Evolutionary conservation across 164 flowering plant species (phyloP).

Genomic region (Warburgia ugandensis): DNA sequence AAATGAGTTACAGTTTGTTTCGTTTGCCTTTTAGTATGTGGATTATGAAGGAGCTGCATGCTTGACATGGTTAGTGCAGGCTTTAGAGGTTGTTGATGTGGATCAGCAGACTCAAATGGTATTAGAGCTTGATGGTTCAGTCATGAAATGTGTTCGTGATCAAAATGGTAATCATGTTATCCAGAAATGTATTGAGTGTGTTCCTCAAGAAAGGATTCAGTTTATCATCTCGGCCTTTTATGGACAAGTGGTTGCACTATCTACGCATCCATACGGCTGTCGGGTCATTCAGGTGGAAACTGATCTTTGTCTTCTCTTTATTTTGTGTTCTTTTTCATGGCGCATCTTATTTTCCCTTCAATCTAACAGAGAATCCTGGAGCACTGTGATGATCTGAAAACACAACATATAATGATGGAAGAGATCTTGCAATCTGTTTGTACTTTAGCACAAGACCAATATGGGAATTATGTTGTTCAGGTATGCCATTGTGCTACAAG

Average conservation of each 20-base stretch:
- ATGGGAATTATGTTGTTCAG: slow-evolving; percentile 97
- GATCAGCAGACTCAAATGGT: slow-evolving; percentile 67
- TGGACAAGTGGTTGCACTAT: slow-evolving; percentile 76
- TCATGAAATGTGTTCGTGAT: slow-evolving; percentile 92
- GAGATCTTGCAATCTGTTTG: slow-evolving; percentile 79
- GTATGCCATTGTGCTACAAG: slow-evolving; percentile 27
- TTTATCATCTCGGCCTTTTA: slow-evolving; percentile 72
- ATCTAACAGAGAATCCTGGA: slow-evolving; percentile 76
- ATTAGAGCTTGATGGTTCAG: slow-evolving; percentile 76
- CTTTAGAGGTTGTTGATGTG: slow-evolving; percentile 81
- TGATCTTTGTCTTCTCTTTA: neutral
- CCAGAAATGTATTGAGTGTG: slow-evolving; percentile 89
- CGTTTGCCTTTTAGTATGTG: neutral
- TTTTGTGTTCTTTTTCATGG: neutral
- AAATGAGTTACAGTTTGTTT: no score
- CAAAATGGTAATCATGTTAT: slow-evolving; percentile 98
- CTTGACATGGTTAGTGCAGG: slow-evolving; percentile 37
- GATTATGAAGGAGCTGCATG: neutral
- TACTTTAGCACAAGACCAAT: slow-evolving; percentile 80
- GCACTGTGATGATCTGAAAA: slow-evolving; percentile 58
- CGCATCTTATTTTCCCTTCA: slow-evolving; percentile 2
- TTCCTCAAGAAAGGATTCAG: slow-evolving; percentile 77
- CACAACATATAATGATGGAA: slow-evolving; percentile 70
- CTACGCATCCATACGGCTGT: slow-evolving; percentile 91
- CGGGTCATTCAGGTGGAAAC: slow-evolving; percentile 84